phyloP scores from a whole-genome alignment of 257 asterid genomes.

The Eucommia ulmoides region DNA sequence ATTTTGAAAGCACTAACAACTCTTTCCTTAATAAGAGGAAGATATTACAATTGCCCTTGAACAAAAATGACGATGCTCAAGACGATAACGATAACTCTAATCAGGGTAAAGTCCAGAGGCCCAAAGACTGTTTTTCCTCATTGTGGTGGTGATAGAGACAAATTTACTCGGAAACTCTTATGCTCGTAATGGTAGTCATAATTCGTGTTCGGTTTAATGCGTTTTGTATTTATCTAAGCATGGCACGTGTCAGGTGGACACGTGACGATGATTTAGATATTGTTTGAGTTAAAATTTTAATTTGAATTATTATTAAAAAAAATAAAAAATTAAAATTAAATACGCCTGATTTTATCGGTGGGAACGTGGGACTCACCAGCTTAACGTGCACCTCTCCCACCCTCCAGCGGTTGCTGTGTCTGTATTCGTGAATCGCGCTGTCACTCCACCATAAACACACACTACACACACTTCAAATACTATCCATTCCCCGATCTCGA shows the following conservation, averaged over 20 bases:
- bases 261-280: not conserved
- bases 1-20: too few relatives aligned
- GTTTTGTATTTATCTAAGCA: not conserved
- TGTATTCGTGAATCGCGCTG: conserved; percentile 11
- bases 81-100: too few relatives aligned
- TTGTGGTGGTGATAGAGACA: too few relatives aligned
- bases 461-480: not conserved
- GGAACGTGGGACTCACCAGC: conserved; percentile 11
- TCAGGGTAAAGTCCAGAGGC: too few relatives aligned
- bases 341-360: not conserved
- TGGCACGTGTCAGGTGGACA: not conserved
- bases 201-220: not conserved
- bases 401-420: conserved; percentile 21
- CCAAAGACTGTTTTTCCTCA: too few relatives aligned
- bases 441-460: conserved; percentile 4
- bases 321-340: not conserved
- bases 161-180: too few relatives aligned
- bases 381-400: not conserved
- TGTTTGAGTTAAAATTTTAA: not conserved
- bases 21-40: too few relatives aligned
- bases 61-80: too few relatives aligned
- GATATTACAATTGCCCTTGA: too few relatives aligned
- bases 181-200: too few relatives aligned
- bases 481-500: conserved; percentile 17
- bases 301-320: not conserved